Evolutionary conservation across 192 early-diverging fungal species (phyloP).

Genomic region (Dimargaris cristalligena): DNA sequence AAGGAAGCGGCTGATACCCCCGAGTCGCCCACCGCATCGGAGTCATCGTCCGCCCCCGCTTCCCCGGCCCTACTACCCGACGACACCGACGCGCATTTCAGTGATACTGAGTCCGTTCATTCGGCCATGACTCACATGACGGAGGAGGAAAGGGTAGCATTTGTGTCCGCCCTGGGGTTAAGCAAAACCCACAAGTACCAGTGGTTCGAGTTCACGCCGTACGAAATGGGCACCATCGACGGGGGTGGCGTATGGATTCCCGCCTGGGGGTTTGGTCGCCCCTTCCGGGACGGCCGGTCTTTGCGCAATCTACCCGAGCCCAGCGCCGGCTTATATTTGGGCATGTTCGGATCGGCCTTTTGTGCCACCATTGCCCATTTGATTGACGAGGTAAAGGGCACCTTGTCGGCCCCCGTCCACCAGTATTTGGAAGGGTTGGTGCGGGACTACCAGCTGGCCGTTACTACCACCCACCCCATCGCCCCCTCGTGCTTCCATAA

Average conservation of each 20-base stretch:
- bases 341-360: conserved; percentile 28
- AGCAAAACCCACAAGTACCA: conserved; percentile 31
- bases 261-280: conserved; percentile 60
- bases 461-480: conserved; percentile 38
- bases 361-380: conserved; percentile 27
- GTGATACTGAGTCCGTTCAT: conserved; percentile 15
- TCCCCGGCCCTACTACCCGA: too few relatives aligned
- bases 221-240: conserved; percentile 64
- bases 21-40: not conserved
- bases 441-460: conserved; percentile 29
- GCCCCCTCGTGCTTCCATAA: conserved; percentile 52
- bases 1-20: not conserved
- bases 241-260: conserved; percentile 52
- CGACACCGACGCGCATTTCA: not conserved
- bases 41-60: not conserved
- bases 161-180: not conserved
- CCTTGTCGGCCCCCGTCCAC: conserved; percentile 16
- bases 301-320: conserved; percentile 47
- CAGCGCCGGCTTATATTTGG: conserved; percentile 45
- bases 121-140: not conserved
- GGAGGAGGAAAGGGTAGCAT: too few relatives aligned
- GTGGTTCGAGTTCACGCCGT: conserved; percentile 75
- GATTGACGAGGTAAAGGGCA: conserved; percentile 25
- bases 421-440: conserved; percentile 21
- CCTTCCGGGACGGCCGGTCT: conserved; percentile 42